Conservation (phyloP, 768 basidiomycete genomes). For the Hemileccinum impolitum region DNA sequence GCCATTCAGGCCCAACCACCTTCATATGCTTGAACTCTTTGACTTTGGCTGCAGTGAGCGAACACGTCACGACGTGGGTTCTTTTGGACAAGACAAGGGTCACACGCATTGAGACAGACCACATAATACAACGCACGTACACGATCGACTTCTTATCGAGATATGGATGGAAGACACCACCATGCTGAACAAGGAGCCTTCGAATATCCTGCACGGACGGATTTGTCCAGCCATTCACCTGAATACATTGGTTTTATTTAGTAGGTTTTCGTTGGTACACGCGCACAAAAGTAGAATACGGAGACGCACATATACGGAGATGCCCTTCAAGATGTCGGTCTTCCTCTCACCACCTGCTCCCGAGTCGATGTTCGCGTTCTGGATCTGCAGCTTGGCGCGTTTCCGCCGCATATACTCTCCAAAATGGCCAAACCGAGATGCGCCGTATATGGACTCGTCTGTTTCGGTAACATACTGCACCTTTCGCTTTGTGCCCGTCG, state of each 20-base stretch:
- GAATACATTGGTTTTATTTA: background rate
- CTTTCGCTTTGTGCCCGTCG: conserved; percentile 18
- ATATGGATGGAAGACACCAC: conserved; percentile 82
- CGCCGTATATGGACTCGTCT: conserved; percentile 61
- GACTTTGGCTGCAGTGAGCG: conserved; percentile 86
- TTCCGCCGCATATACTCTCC: conserved; percentile 91
- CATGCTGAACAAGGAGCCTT: conserved; percentile 75
- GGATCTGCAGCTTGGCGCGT: conserved; percentile 84
- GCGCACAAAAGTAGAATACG: background rate
- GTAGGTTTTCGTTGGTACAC: background rate
- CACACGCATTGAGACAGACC: background rate
- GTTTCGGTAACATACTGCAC: conserved; percentile 18
- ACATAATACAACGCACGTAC: conserved; percentile 38
- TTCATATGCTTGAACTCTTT: conserved; percentile 89
- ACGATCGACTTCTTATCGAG: conserved; percentile 74
- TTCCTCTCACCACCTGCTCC: conserved; percentile 20
- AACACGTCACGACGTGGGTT: conserved; percentile 89
- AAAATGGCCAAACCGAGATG: conserved; percentile 76
- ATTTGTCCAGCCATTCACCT: conserved; percentile 90
- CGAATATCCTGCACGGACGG: conserved; percentile 86
- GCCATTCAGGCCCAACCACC: conserved; percentile 86
- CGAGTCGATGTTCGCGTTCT: conserved; percentile 49
- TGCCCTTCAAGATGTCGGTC: conserved; percentile 62
- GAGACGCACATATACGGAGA: conserved; percentile 78
- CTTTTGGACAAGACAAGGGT: conserved; percentile 33